Evolutionary conservation across 1,139 yeast genomes (phyloP), one percentile per base, ranked within the genome.

Genomic region (Pichia sp.): DNA sequence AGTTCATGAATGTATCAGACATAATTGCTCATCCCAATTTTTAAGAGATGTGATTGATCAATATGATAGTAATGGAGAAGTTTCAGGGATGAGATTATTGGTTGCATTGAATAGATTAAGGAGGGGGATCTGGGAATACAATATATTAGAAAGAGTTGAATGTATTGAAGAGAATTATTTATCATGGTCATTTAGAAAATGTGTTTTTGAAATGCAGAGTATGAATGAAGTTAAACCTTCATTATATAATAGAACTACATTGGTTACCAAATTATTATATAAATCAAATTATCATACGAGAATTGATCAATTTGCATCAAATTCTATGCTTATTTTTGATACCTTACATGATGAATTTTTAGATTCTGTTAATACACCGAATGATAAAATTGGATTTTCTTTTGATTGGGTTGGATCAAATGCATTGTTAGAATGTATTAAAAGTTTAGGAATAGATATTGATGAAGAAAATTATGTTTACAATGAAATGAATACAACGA

Each of bases 161-260:
- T 46, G 47, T 28, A 52, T 54, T n/a, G 56, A 54, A 42, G 51
- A 47, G 7, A 52, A 49, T 30, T 54, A 39, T 29, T 42, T 49
- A 10, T 14, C 3, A 8, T 54, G 56, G 56, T 52, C 56, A 34
- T 54, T 52, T 25, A 50, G 55, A 13, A 51, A 48, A 48, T 54
- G 56, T 46, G 50, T 54, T 9, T 54, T 54, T 31, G 56, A 54
- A 41, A 54, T 54, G 57, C 51, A 53, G n/a, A 45, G 50, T 28
- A 41, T 54, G 30, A 25, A 54, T 42, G 55, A 54, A 42, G 57
- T 54, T n/a, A 54, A 52, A 27, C 43, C 45, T 5, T 25, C 52
- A 30, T 49, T 54, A 25, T 54, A 50, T 25, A 52, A 47, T 18
- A 31, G 45, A 5, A 36, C 55, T 8, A 52, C 55, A 11, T 31